Conservation (phyloP, 2,329 filamentous ascomycete species). For the Myriosclerotinia duriaeana region DNA sequence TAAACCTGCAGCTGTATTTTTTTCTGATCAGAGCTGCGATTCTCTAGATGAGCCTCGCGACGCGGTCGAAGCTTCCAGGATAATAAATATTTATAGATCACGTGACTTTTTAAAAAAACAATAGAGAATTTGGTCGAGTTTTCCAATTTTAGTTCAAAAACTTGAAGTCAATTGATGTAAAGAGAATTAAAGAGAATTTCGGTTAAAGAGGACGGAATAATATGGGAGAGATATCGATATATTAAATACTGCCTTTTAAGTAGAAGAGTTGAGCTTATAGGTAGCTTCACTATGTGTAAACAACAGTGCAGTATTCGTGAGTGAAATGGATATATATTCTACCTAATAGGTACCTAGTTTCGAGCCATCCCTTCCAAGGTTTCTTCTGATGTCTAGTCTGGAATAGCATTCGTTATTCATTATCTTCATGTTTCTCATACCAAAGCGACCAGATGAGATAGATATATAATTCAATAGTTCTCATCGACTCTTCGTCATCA, state of each 20-base stretch:
- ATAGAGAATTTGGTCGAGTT: neutral
- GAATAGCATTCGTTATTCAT: neutral
- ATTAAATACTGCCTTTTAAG: no score
- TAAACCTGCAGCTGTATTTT: constrained; percentile 18
- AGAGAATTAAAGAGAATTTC: no score
- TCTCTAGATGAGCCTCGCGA: constrained; percentile 26
- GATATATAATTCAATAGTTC: neutral
- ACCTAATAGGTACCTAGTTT: no score
- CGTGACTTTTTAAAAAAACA: constrained; percentile 21
- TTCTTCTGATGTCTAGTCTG: neutral
- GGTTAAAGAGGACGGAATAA: no score
- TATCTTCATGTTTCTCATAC: neutral
- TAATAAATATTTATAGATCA: constrained; percentile 22
- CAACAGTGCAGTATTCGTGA: no score
- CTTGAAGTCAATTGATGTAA: no score
- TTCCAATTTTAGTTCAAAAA: no score
- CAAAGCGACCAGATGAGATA: neutral
- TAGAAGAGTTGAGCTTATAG: no score
- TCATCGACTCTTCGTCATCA: neutral
- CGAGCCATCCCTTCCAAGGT: no score
- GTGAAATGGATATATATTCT: no score
- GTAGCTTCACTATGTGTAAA: no score
- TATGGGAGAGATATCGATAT: no score
- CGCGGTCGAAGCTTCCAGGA: constrained; percentile 26
- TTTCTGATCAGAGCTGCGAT: constrained; percentile 19